phyloP scores from a whole-genome alignment of 768 basidiomycete species.

The Naganishia randhawae region DNA sequence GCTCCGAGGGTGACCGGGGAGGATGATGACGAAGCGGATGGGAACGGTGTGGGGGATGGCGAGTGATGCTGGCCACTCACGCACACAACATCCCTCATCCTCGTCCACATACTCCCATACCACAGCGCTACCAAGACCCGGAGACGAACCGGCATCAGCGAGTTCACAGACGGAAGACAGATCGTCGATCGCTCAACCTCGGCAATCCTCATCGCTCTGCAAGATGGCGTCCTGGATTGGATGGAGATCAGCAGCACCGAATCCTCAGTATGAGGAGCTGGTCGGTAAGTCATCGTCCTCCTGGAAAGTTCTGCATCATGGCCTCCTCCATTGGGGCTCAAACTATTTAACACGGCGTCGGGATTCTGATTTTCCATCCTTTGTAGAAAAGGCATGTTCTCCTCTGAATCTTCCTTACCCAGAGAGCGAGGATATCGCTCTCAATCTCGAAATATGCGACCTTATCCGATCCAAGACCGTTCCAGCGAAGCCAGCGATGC shows the following conservation, averaged over 20 bases:
- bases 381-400: slow-evolving; percentile 49
- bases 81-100: background rate
- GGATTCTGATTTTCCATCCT: background rate
- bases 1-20: background rate
- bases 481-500: slow-evolving; percentile 79
- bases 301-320: background rate
- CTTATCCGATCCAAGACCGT: slow-evolving; percentile 89
- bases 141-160: too few relatives aligned
- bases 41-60: background rate
- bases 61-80: background rate
- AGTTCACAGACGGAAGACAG: too few relatives aligned
- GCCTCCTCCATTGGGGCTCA: background rate
- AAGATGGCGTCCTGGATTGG: slow-evolving; percentile 30
- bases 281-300: slow-evolving; percentile 27
- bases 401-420: slow-evolving; percentile 49
- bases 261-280: slow-evolving; percentile 49
- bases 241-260: slow-evolving; percentile 38
- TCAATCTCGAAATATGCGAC: slow-evolving; percentile 93
- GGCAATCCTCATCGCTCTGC: background rate
- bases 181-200: too few relatives aligned
- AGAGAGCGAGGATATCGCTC: slow-evolving; percentile 73
- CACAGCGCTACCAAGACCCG: too few relatives aligned
- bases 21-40: background rate
- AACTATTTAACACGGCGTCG: background rate
- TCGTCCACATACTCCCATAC: too few relatives aligned